phyloP scores from a whole-genome alignment of 2,329 filamentous ascomycete genomes.

The Elsinoe australis region DNA sequence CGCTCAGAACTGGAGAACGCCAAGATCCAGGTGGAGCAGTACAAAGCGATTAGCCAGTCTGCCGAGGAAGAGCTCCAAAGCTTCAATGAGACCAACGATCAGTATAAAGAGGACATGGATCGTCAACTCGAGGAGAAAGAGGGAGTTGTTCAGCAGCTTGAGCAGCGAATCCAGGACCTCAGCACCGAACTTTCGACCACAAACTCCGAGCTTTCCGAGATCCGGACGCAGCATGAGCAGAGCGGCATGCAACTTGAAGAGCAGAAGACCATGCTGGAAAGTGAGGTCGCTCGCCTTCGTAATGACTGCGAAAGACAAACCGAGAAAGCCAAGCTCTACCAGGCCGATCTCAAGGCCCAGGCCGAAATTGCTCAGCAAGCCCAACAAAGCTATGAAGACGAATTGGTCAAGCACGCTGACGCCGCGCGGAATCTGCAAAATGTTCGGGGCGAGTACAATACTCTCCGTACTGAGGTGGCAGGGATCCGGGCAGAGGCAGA shows the following conservation, averaged over 20 bases:
- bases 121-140: slow-evolving; percentile 68
- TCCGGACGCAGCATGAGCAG: slow-evolving; percentile 76
- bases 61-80: slow-evolving; percentile 82
- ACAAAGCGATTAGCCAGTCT: slow-evolving; percentile 77
- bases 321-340: slow-evolving; percentile 74
- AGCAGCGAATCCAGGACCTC: slow-evolving; percentile 76
- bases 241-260: slow-evolving; percentile 63
- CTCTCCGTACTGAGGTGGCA: slow-evolving; percentile 70
- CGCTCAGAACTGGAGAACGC: slow-evolving; percentile 73
- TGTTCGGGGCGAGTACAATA: slow-evolving; percentile 71
- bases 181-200: slow-evolving; percentile 71
- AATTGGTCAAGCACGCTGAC: slow-evolving; percentile 90
- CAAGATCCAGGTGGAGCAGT: slow-evolving; percentile 74
- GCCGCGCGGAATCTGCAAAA: slow-evolving; percentile 79
- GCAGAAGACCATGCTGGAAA: slow-evolving; percentile 70
- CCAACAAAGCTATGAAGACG: slow-evolving; percentile 90
- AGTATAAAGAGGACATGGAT: slow-evolving; percentile 84
- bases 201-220: slow-evolving; percentile 70
- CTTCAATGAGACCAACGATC: slow-evolving; percentile 70
- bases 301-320: slow-evolving; percentile 74
- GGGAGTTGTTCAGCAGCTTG: slow-evolving; percentile 67
- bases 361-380: slow-evolving; percentile 88
- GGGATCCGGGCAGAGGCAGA: slow-evolving; percentile 74
- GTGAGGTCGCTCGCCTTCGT: slow-evolving; percentile 71
- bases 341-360: slow-evolving; percentile 86